A percentile compares a stretch with the other conserved stretches of the same genome.
Evolutionary conservation across 306 rosid species (phyloP).

Genomic region (Lathyrus tuberosus): DNA sequence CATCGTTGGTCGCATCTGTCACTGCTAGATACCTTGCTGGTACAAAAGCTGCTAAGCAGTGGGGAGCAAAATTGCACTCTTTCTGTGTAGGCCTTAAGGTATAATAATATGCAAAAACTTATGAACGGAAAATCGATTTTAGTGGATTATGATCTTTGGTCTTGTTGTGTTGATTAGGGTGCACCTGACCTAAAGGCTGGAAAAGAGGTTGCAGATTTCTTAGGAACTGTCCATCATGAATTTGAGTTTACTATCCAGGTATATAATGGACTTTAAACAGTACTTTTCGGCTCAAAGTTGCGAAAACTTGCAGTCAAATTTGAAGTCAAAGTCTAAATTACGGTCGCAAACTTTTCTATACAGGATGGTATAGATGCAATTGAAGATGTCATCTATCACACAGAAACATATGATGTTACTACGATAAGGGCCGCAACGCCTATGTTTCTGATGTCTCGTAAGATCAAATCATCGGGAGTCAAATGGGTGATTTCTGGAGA

Average conservation of each 20-base stretch:
- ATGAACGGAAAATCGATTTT: background rate
- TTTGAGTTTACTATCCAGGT: slow-evolving; percentile 89
- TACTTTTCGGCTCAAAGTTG: background rate
- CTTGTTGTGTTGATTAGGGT: slow-evolving; percentile 56
- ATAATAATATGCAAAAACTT: background rate
- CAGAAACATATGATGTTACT: slow-evolving; percentile 93
- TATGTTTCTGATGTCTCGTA: slow-evolving; percentile 93
- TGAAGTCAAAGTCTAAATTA: background rate
- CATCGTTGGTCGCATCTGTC: slow-evolving; percentile 92
- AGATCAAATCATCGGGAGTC: slow-evolving; percentile 90
- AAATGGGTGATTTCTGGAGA: slow-evolving; percentile 96
- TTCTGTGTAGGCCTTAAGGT: slow-evolving; percentile 96
- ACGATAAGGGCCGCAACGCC: slow-evolving; percentile 96
- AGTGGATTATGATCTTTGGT: background rate
- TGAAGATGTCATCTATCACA: slow-evolving; percentile 90
- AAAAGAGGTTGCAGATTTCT: slow-evolving; percentile 83
- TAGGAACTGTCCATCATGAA: slow-evolving; percentile 93
- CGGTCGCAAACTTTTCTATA: background rate
- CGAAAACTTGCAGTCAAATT: background rate
- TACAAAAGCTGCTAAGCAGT: slow-evolving; percentile 82
- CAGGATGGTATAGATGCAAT: slow-evolving; percentile 97
- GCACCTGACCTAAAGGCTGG: slow-evolving; percentile 96
- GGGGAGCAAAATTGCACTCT: slow-evolving; percentile 93
- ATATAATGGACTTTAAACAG: background rate
- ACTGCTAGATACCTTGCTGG: slow-evolving; percentile 80